Conservation (phyloP, 2,329 filamentous ascomycete species). For the Clarireedia monteithiana region DNA sequence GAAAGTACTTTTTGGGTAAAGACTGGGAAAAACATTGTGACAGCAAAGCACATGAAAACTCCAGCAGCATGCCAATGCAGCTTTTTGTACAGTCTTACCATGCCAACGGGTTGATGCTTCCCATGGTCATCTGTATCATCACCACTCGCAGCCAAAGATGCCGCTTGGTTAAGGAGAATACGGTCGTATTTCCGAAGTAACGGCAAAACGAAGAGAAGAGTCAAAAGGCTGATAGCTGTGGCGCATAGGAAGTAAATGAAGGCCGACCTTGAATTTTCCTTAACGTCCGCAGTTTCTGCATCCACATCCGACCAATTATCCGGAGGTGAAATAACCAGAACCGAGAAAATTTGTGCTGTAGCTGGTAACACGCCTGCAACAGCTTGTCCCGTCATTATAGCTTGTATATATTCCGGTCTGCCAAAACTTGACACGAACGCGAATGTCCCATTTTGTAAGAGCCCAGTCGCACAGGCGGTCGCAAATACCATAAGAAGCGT, state of each 20-base stretch:
- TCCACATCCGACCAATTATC: constrained; percentile 25
- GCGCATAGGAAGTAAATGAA: constrained; percentile 90
- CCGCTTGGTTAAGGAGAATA: constrained; percentile 44
- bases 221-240: constrained; percentile 61
- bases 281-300: constrained; percentile 22
- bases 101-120: constrained; percentile 43
- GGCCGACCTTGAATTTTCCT: constrained; percentile 57
- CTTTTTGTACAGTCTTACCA: constrained; percentile 65
- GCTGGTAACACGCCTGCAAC: constrained; percentile 86
- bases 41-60: constrained; percentile 70
- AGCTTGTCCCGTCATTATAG: constrained; percentile 91
- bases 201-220: constrained; percentile 67
- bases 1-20: constrained; percentile 67
- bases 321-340: constrained; percentile 54
- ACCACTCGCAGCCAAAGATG: constrained; percentile 42
- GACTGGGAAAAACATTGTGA: constrained; percentile 94
- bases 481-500: constrained; percentile 72
- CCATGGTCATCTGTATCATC: constrained; percentile 43
- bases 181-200: constrained; percentile 55
- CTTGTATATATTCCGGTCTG: constrained; percentile 83
- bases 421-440: constrained; percentile 85
- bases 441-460: constrained; percentile 91
- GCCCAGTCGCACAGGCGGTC: constrained; percentile 72
- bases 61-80: constrained; percentile 70
- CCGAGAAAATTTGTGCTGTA: constrained; percentile 77